Conservation (phyloP, 2,329 filamentous ascomycete genomes). For the Apiospora kogelbergensis region DNA sequence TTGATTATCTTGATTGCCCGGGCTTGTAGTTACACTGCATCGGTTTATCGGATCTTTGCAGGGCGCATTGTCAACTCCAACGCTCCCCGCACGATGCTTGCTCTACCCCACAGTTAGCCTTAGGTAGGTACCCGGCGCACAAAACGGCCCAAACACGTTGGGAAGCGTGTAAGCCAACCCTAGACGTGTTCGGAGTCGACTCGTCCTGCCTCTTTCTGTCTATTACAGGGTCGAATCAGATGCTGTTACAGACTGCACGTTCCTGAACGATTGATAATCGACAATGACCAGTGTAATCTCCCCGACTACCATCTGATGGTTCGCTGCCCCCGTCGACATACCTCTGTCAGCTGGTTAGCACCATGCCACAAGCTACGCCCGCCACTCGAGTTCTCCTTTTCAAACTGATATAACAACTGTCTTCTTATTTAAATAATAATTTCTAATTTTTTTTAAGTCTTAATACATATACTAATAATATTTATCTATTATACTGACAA, state of each 20-base stretch:
- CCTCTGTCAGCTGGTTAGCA: too few relatives aligned
- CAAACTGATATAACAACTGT: too few relatives aligned
- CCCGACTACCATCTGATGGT: too few relatives aligned
- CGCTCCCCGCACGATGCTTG: background rate
- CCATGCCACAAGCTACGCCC: too few relatives aligned
- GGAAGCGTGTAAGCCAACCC: background rate
- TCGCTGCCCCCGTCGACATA: too few relatives aligned
- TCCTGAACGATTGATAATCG: too few relatives aligned
- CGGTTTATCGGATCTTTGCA: conserved; percentile 1
- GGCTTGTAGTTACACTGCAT: background rate
- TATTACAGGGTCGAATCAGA: background rate
- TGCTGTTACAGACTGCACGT: background rate
- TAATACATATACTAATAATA: too few relatives aligned
- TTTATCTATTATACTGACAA: too few relatives aligned
- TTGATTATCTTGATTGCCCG: background rate
- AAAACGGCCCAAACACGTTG: background rate
- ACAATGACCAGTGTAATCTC: too few relatives aligned
- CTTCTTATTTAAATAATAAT: too few relatives aligned
- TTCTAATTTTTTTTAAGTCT: too few relatives aligned
- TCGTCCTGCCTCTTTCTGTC: background rate
- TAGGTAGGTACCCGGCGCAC: background rate
- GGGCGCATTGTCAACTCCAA: background rate
- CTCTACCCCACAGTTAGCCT: conserved; percentile 6
- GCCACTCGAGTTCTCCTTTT: too few relatives aligned
- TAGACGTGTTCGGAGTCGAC: background rate